Base-by-base conservation (phyloP, 2,329 filamentous ascomycete species). In the Cephalotrichum gorgonifer region DNA sequence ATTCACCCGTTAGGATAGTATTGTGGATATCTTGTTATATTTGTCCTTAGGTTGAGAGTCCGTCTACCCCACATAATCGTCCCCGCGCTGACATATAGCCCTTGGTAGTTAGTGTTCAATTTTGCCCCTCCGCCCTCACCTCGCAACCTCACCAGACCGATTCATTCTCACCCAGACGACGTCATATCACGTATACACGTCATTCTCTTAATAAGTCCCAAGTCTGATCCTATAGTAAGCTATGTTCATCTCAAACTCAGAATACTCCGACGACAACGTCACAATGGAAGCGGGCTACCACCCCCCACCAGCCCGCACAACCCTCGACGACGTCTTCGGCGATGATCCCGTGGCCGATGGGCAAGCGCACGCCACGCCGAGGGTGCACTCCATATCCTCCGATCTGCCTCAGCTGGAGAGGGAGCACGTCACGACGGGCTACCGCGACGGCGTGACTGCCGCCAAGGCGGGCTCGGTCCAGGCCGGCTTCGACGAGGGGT, bases 401-500 rank as follows among this genome's bases (percentile, higher is more conserved):
- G 89, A 95, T 57, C 76, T 93, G 46, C 80, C 77, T 20, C 81
- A 85, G 23, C 75, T 95, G 15, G 81, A 85, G 57, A 76, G 79
- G 39, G 82, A 86, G 49, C 88, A 95, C 63, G 77, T 81, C 47
- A 96, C 86, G 7, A 83, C 86, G 35, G 93, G 93, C 20, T 97
- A 97, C 67, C 84, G 91, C 51, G 90, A 96, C 58, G 93, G 91
- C 42, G 78, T 97, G 48, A 76, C 84, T 0, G 71, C 71, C 3
- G 86, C 85, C 28, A 97, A 97, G 63, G 78, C 78, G 25, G 68
- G 74, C 44, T 85, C 81, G 58, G 79, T 96, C 25, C 93, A 98
- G 66, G 74, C 74, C 14, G 91, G 91, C 0, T 97, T 98, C 60
- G 93, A 98, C 62, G 87, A 91, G 54, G 91, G 91, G 0, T 97